Evolutionary conservation across 2,329 filamentous ascomycete genomes (phyloP).

Genomic region (Rhynchosporium agropyri): DNA sequence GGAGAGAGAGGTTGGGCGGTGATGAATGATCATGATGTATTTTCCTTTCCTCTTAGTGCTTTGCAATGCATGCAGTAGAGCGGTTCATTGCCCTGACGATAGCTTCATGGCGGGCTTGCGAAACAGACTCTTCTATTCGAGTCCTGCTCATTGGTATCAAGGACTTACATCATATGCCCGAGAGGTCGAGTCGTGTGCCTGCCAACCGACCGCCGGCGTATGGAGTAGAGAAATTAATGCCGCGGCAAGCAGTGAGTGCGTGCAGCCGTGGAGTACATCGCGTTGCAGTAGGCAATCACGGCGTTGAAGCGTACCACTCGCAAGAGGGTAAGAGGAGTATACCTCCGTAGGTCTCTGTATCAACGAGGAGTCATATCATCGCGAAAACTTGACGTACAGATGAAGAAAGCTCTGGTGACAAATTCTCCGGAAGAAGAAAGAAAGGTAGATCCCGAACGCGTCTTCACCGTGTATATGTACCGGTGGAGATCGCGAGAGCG

Average conservation of each 20-base stretch:
- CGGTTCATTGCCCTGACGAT: background rate
- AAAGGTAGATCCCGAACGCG: constrained; percentile 3
- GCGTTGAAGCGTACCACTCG: background rate
- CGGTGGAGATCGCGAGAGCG: background rate
- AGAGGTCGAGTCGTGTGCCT: constrained; percentile 1
- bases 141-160: constrained; percentile 6
- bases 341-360: constrained; percentile 8
- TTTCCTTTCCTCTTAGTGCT: background rate
- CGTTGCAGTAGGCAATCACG: background rate
- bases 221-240: background rate
- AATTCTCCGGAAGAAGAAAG: too few species aligned
- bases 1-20: background rate
- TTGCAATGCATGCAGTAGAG: background rate
- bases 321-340: background rate
- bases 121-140: background rate
- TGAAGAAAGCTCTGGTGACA: background rate
- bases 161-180: background rate
- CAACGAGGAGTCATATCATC: constrained; percentile 13
- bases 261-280: constrained; percentile 7
- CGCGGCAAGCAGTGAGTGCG: background rate
- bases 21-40: background rate
- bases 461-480: constrained; percentile 13
- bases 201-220: background rate
- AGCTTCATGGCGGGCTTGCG: background rate
- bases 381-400: background rate